These are phyloP conservation scores for Zelopaecilomyces penicillatus DNA, from an alignment of 2,329 filamentous ascomycete species.

Conservation along the genomic window DNA sequence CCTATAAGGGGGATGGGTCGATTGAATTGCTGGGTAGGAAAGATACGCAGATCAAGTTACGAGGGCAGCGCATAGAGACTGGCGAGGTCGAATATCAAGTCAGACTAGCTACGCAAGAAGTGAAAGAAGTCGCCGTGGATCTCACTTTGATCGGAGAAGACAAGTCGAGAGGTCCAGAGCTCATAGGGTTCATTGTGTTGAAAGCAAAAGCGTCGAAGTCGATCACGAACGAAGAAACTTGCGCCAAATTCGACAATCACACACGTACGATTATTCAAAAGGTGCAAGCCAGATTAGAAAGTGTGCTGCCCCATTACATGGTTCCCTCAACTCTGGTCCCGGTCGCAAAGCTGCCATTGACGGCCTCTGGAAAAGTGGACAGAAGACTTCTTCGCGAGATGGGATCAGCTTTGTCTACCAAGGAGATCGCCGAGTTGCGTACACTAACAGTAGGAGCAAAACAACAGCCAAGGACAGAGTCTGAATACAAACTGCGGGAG, in stretches of 20 bases:
- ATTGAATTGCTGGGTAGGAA: not conserved
- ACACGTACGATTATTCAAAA: not conserved
- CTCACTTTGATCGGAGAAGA: not conserved
- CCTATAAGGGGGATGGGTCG: not conserved
- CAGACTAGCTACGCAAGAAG: not conserved
- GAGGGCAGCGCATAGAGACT: conserved; percentile 3
- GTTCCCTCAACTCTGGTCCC: conserved; percentile 2
- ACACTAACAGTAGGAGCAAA: not conserved
- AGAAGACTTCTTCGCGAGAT: not conserved
- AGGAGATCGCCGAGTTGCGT: not conserved
- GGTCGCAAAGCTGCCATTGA: not conserved
- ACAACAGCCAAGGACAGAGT: not conserved
- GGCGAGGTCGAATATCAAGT: conserved; percentile 3
- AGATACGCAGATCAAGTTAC: conserved; percentile 3
- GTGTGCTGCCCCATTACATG: conserved; percentile 1
- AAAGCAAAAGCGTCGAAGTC: not conserved
- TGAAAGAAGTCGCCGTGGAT: not conserved
- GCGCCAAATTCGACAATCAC: not conserved
- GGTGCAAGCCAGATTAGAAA: not conserved
- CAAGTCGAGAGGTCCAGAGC: not conserved
- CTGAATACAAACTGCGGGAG: not conserved
- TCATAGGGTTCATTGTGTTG: not conserved
- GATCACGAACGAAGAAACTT: not conserved
- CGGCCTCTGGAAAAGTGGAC: conserved; percentile 1
- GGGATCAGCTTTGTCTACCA: not conserved